These are phyloP conservation scores for Leishmania gerbilli DNA, from an alignment of 208 protist species.

Conservation along the genomic window DNA sequence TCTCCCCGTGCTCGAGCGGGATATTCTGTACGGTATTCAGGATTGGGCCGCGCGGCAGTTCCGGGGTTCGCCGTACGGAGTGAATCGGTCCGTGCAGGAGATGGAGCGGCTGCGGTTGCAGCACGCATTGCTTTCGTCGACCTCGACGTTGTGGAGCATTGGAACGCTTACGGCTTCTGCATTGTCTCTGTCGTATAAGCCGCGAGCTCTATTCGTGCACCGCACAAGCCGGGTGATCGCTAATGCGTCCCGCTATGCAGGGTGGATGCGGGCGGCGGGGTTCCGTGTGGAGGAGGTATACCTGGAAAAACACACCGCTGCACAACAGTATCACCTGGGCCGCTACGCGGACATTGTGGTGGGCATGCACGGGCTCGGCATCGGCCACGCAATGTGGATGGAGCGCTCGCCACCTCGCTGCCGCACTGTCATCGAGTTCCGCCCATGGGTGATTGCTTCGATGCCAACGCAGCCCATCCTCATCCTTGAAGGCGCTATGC, in stretches of 20 bases:
- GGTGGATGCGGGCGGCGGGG: slow-evolving; percentile 34
- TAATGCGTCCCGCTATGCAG: slow-evolving; percentile 27
- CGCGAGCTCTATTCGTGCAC: slow-evolving; percentile 47
- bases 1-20: slow-evolving; percentile 15
- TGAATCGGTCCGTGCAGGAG: slow-evolving; percentile 14
- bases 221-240: slow-evolving; percentile 39
- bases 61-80: slow-evolving; percentile 12
- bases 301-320: slow-evolving; percentile 35
- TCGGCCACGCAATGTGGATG: slow-evolving; percentile 62
- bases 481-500: slow-evolving; percentile 17
- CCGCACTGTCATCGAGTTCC: slow-evolving; percentile 51
- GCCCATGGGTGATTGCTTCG: slow-evolving; percentile 38
- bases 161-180: neutral
- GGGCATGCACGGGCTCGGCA: slow-evolving; percentile 56
- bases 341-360: slow-evolving; percentile 63
- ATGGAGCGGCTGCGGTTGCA: slow-evolving; percentile 25
- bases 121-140: slow-evolving; percentile 6
- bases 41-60: slow-evolving; percentile 32
- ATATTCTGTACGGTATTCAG: slow-evolving; percentile 26
- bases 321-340: slow-evolving; percentile 48
- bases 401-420: slow-evolving; percentile 35
- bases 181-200: slow-evolving; percentile 10
- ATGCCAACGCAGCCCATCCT: slow-evolving; percentile 31
- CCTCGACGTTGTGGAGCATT: slow-evolving; percentile 10
- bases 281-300: slow-evolving; percentile 53